Evolutionary conservation across 2,329 filamentous ascomycete species (phyloP).

Genomic region (Xylaria sp.): DNA sequence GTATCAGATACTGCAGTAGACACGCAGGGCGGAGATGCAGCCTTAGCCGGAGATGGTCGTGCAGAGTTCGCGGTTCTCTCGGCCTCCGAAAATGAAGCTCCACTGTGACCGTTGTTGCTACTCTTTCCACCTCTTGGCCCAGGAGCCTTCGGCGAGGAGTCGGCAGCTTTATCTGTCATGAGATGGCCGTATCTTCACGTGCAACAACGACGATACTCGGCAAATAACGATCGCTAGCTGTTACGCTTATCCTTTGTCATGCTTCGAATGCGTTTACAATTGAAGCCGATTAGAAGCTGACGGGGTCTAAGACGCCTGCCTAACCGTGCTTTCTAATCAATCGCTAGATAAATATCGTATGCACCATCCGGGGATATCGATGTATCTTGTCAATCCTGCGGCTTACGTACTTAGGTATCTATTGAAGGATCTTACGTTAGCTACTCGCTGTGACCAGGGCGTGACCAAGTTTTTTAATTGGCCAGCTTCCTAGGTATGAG

Average conservation of each 20-base stretch:
- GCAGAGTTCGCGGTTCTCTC: conserved; percentile 40
- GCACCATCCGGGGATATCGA: too few species aligned
- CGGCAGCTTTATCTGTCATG: conserved; percentile 18
- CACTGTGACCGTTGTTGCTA: too few species aligned
- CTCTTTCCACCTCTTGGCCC: neutral
- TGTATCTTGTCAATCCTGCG: too few species aligned
- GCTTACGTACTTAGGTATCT: too few species aligned
- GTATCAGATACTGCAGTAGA: neutral
- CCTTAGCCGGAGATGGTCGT: neutral
- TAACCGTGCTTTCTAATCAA: neutral
- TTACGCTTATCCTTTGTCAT: neutral
- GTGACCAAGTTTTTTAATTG: too few species aligned
- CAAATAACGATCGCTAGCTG: neutral
- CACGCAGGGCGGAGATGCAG: neutral
- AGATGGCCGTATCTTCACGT: neutral
- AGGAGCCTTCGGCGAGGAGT: conserved; percentile 10
- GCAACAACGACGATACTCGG: neutral
- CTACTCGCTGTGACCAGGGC: too few species aligned
- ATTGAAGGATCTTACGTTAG: too few species aligned
- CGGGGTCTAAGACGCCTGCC: neutral
- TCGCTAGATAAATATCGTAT: neutral
- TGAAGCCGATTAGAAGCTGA: neutral
- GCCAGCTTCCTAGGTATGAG: too few species aligned
- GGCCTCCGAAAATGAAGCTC: conserved; percentile 32
- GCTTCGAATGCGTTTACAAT: neutral